Evolutionary conservation across 495 filamentous ascomycete genomes (phyloP).

Genomic region (Penicillium crystallinum): DNA sequence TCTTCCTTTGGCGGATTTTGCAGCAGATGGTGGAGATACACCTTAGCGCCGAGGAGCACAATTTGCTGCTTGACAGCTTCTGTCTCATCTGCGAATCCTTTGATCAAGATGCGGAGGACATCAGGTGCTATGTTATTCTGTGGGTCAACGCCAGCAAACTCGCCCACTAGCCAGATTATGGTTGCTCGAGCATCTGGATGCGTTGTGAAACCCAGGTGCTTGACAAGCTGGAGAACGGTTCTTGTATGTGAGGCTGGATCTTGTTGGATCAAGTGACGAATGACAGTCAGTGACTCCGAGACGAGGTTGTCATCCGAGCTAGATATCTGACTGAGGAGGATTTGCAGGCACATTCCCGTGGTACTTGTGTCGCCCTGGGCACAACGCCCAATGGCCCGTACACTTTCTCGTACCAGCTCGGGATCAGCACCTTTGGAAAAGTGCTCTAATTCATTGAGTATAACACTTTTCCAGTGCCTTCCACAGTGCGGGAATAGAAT

Average conservation of each 20-base stretch:
- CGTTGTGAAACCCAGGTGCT: slow-evolving; percentile 78
- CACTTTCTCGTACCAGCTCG: slow-evolving; percentile 76
- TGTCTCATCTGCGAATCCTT: slow-evolving; percentile 75
- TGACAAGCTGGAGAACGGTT: slow-evolving; percentile 88
- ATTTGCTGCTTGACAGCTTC: slow-evolving; percentile 88
- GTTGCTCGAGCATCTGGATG: slow-evolving; percentile 82
- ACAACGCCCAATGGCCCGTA: slow-evolving; percentile 88
- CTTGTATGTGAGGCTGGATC: slow-evolving; percentile 67
- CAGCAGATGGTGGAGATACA: slow-evolving; percentile 78
- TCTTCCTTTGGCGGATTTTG: slow-evolving; percentile 47
- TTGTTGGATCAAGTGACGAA: slow-evolving; percentile 92
- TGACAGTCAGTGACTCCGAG: slow-evolving; percentile 85
- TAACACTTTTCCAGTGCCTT: slow-evolving; percentile 69
- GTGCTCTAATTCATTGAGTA: slow-evolving; percentile 88
- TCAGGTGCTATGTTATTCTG: slow-evolving; percentile 88
- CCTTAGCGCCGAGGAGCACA: slow-evolving; percentile 85
- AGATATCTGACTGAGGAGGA: slow-evolving; percentile 79
- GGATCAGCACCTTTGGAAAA: slow-evolving; percentile 75
- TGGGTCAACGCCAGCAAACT: slow-evolving; percentile 74
- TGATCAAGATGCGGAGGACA: slow-evolving; percentile 82
- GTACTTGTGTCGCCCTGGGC: slow-evolving; percentile 70
- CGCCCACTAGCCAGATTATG: slow-evolving; percentile 96
- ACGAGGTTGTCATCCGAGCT: slow-evolving; percentile 80
- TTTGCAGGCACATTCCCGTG: slow-evolving; percentile 67
- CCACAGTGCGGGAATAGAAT: slow-evolving; percentile 82